phyloP scores from a whole-genome alignment of 2,329 filamentous ascomycete species.

The Cladosporium sp. region DNA sequence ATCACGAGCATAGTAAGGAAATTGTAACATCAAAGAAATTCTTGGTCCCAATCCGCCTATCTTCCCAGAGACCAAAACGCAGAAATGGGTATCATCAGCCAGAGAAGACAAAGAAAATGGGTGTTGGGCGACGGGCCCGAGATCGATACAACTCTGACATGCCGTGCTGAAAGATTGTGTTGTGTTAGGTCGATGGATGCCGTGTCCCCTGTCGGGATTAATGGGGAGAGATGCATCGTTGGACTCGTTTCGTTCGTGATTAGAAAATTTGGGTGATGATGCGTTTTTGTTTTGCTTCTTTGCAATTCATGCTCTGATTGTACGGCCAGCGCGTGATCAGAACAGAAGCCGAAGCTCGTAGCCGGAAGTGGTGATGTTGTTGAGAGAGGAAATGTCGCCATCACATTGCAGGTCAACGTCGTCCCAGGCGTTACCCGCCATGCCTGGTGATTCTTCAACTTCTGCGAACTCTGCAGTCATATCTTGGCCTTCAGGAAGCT shows the following conservation, averaged over 20 bases:
- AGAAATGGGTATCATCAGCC: conserved; percentile 12
- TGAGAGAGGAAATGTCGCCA: conserved; percentile 41
- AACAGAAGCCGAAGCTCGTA: conserved; percentile 49
- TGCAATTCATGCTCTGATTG: conserved; percentile 1
- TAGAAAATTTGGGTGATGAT: not conserved
- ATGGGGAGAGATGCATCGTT: conserved; percentile 1
- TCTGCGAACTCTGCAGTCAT: conserved; percentile 72
- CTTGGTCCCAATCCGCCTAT: conserved; percentile 1
- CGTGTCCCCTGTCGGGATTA: not conserved
- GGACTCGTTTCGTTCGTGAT: conserved; percentile 10
- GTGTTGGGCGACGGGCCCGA: not conserved
- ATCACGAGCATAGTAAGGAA: no score
- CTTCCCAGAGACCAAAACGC: conserved; percentile 1
- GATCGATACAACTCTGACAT: not conserved
- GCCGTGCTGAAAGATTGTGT: not conserved
- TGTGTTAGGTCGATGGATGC: conserved; percentile 3
- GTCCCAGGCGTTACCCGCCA: conserved; percentile 44
- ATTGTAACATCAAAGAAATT: not conserved
- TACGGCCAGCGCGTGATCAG: conserved; percentile 26
- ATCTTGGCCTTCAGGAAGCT: conserved; percentile 85
- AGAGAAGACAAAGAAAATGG: conserved; percentile 1
- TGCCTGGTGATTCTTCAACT: conserved; percentile 37
- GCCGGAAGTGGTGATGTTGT: conserved; percentile 42
- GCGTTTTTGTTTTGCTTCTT: not conserved
- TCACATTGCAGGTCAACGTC: conserved; percentile 47